These are phyloP conservation scores for Microcos paniculata DNA, from an alignment of 345 rosid genomes.

Conservation along the genomic window DNA sequence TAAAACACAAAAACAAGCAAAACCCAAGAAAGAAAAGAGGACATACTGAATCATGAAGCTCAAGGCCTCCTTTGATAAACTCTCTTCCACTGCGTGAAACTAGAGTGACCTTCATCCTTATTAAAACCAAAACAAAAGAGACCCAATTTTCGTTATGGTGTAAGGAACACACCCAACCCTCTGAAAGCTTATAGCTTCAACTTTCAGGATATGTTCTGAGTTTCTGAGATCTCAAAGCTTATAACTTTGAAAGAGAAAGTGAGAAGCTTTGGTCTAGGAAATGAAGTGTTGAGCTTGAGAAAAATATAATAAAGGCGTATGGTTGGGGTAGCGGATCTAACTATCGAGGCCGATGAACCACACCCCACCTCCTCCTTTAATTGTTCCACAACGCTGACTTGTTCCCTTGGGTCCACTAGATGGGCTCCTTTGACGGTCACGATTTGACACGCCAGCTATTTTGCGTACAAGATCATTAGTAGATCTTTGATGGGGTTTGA, in stretches of 20 bases:
- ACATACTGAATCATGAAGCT: slow-evolving; percentile 72
- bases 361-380: not conserved
- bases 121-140: slow-evolving; percentile 29
- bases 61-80: slow-evolving; percentile 69
- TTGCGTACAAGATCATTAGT: not conserved
- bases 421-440: not conserved
- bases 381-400: not conserved
- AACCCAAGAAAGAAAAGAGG: not conserved
- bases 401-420: not conserved
- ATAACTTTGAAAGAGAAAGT: not conserved
- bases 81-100: slow-evolving; percentile 90
- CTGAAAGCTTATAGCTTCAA: not conserved
- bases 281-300: not conserved
- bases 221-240: slow-evolving; percentile 5
- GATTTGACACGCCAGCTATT: not conserved
- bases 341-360: slow-evolving; percentile 14
- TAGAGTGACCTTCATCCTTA: slow-evolving; percentile 70
- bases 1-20: not conserved
- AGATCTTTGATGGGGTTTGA: not conserved
- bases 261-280: not conserved
- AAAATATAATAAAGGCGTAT: slow-evolving; percentile 13
- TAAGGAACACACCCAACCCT: slow-evolving; percentile 16
- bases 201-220: not conserved
- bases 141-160: slow-evolving; percentile 30
- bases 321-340: slow-evolving; percentile 31